Evolutionary conservation across 78 protist species (phyloP).

Genomic region (Speleostelium caveatum): DNA sequence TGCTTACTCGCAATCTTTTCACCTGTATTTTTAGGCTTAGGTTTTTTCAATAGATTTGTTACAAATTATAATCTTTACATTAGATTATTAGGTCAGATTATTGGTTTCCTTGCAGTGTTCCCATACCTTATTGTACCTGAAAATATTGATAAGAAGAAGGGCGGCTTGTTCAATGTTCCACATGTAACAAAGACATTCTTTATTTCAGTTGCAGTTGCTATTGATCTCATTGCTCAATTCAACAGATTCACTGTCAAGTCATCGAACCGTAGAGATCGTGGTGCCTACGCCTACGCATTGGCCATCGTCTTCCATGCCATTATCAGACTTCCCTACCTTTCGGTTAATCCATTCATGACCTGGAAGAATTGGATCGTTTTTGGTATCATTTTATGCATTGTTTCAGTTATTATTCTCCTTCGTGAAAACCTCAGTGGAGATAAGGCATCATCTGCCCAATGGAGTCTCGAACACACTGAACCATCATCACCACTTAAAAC

Average conservation of each 20-base stretch:
- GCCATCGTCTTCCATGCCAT: slow-evolving; percentile 57
- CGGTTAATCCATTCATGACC: slow-evolving; percentile 64
- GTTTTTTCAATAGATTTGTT: neutral
- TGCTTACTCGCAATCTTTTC: slow-evolving; percentile 19
- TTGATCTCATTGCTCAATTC: slow-evolving; percentile 55
- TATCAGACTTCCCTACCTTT: slow-evolving; percentile 39
- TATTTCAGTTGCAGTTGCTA: slow-evolving; percentile 32
- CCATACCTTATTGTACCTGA: slow-evolving; percentile 32
- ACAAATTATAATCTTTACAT: slow-evolving; percentile 6
- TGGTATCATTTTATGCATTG: slow-evolving; percentile 16
- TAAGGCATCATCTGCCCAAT: neutral
- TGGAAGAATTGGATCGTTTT: slow-evolving; percentile 52
- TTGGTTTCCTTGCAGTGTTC: slow-evolving; percentile 25
- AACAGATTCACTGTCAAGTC: slow-evolving; percentile 4
- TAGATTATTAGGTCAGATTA: slow-evolving; percentile 2
- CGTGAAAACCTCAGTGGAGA: slow-evolving; percentile 3
- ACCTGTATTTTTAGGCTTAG: slow-evolving; percentile 45
- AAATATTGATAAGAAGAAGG: slow-evolving; percentile 28
- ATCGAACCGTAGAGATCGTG: slow-evolving; percentile 50
- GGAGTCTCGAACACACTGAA: neutral
- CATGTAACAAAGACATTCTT: slow-evolving; percentile 69
- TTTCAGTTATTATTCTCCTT: slow-evolving; percentile 5
- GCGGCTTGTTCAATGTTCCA: slow-evolving; percentile 18
- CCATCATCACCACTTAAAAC: slow-evolving; percentile 4
- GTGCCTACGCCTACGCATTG: slow-evolving; percentile 52